These are phyloP conservation scores for Penicillium oxalicum DNA, from an alignment of 2,329 filamentous ascomycete species.

Conservation along the genomic window DNA sequence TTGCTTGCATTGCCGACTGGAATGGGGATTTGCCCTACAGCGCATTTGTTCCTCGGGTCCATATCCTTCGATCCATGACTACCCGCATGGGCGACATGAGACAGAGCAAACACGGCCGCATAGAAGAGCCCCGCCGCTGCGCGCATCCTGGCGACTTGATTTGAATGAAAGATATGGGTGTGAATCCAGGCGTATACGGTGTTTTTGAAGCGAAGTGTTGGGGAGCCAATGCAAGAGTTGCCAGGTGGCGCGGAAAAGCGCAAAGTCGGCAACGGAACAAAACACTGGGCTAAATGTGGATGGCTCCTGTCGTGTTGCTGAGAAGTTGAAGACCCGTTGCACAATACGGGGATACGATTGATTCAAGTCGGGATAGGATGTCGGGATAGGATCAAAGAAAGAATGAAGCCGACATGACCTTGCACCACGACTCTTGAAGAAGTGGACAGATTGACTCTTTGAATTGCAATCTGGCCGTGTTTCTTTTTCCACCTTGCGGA, in stretches of 20 bases:
- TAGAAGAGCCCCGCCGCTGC: slow-evolving; percentile 53
- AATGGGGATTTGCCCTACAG: slow-evolving; percentile 41
- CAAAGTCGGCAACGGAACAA: slow-evolving; percentile 1
- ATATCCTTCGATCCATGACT: slow-evolving; percentile 36
- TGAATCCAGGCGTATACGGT: no score
- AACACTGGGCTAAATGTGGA: neutral
- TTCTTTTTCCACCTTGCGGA: neutral
- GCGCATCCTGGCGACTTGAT: slow-evolving; percentile 41
- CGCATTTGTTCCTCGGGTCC: slow-evolving; percentile 46
- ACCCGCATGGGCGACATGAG: slow-evolving; percentile 45
- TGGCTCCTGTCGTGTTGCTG: no score
- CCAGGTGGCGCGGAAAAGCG: neutral
- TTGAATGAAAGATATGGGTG: neutral
- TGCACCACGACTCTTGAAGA: neutral
- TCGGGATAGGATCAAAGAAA: slow-evolving; percentile 1
- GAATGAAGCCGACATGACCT: neutral
- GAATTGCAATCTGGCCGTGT: neutral
- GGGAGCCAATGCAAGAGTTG: neutral
- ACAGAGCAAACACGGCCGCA: slow-evolving; percentile 56
- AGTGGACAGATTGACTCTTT: slow-evolving; percentile 2
- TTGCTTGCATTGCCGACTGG: neutral
- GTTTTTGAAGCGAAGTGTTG: no score
- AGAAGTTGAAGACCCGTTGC: neutral
- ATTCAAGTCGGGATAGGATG: neutral
- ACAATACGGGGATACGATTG: neutral